phyloP scores from a whole-genome alignment of 1,284 basidiomycete species.

The Puccinia brachypodii region DNA sequence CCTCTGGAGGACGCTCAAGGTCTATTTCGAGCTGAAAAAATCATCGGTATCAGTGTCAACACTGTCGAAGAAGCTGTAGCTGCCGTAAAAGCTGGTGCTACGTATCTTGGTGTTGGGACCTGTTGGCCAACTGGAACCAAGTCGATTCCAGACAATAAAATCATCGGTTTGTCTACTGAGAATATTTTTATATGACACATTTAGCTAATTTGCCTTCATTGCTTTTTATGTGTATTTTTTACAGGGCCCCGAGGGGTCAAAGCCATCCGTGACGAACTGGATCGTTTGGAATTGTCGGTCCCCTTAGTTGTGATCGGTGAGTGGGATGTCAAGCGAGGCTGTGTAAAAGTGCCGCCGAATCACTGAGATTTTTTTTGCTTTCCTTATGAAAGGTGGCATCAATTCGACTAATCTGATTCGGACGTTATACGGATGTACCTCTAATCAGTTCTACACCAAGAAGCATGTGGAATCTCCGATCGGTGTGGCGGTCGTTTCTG shows the following conservation, averaged over 20 bases:
- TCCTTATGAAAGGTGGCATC: constrained; percentile 25
- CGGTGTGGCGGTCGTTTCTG: constrained; percentile 87
- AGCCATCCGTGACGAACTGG: constrained; percentile 30
- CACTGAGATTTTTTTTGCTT: not conserved
- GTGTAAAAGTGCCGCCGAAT: not conserved
- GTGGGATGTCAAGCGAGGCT: not conserved
- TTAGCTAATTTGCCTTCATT: not conserved
- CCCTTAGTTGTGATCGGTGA: constrained; percentile 41
- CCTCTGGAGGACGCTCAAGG: constrained; percentile 68
- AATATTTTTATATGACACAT: not conserved
- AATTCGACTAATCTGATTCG: constrained; percentile 34
- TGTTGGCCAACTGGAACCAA: constrained; percentile 46
- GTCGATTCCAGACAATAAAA: constrained; percentile 31
- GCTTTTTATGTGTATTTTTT: not conserved
- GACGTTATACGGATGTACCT: constrained; percentile 32
- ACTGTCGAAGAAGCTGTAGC: constrained; percentile 66
- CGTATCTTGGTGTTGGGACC: constrained; percentile 82
- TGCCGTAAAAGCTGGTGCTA: constrained; percentile 64
- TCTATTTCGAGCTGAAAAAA: constrained; percentile 69
- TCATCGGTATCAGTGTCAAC: constrained; percentile 81
- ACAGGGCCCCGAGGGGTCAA: constrained; percentile 44
- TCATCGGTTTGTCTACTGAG: constrained; percentile 33
- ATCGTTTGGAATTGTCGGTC: not conserved
- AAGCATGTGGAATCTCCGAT: constrained; percentile 38
- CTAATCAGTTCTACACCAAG: not conserved